Conservation (phyloP, 345 rosid genomes). For the Raphanus raphanistrum region DNA sequence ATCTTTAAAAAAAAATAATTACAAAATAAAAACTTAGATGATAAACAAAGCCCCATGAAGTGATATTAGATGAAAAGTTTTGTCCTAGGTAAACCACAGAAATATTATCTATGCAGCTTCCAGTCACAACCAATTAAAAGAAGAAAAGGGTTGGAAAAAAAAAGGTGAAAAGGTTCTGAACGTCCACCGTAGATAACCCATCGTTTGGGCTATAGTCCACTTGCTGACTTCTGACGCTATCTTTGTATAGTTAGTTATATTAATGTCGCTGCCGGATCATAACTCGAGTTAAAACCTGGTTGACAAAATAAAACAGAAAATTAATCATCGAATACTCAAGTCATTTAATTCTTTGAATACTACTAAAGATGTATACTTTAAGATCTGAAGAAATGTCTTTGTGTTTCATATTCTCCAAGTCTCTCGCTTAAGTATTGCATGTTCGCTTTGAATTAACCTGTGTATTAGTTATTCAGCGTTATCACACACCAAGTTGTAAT, state of each 20-base stretch:
- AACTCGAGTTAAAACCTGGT: not conserved
- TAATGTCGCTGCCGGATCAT: not conserved
- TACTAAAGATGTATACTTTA: too few species aligned
- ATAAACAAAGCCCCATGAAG: not conserved
- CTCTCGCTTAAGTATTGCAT: too few species aligned
- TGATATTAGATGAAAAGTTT: not conserved
- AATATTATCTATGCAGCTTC: not conserved
- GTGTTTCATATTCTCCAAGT: too few species aligned
- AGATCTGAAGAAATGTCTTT: too few species aligned
- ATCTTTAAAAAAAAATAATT: not conserved
- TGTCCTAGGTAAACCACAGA: not conserved
- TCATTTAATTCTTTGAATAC: too few species aligned
- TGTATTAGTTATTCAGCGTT: too few species aligned
- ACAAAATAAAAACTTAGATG: not conserved
- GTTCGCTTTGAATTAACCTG: too few species aligned
- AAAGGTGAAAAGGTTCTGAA: not conserved
- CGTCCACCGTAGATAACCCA: conserved; percentile 3
- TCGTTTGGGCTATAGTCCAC: not conserved
- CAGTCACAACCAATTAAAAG: not conserved
- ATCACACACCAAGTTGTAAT: too few species aligned
- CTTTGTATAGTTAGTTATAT: not conserved
- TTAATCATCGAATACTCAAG: not conserved
- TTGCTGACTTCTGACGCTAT: not conserved
- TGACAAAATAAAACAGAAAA: not conserved
- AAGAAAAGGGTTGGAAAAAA: not conserved